Conservation (phyloP, 352 stramenopile species). For the Phytophthora kernoviae region DNA sequence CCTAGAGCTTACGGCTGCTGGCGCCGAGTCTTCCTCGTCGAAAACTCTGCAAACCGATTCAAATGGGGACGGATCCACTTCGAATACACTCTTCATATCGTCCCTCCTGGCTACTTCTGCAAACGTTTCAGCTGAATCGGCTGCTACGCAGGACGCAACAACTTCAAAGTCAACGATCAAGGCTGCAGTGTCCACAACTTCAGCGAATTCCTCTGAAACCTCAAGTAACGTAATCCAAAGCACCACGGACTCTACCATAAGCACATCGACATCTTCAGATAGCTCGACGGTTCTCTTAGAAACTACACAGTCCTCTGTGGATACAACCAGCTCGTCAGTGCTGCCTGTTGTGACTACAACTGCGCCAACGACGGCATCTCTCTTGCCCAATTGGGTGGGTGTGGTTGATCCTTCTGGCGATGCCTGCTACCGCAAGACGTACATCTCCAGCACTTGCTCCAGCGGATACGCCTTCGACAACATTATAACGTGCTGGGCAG, state of each 20-base stretch:
- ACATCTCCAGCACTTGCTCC: slow-evolving; percentile 39
- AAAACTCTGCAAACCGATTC: neutral
- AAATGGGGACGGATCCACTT: slow-evolving; percentile 4
- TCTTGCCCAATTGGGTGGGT: slow-evolving; percentile 36
- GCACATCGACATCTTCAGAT: neutral
- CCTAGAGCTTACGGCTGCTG: slow-evolving; percentile 1
- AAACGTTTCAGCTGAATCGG: neutral
- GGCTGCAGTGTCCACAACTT: neutral
- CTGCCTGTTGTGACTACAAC: slow-evolving; percentile 9
- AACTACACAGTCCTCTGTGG: neutral
- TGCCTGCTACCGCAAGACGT: slow-evolving; percentile 59
- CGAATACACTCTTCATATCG: slow-evolving; percentile 4
- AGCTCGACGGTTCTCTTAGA: neutral
- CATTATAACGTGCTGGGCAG: slow-evolving; percentile 68
- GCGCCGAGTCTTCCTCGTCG: neutral
- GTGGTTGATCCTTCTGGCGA: slow-evolving; percentile 27
- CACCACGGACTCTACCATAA: neutral
- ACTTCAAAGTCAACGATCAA: slow-evolving; percentile 1
- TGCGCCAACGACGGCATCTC: slow-evolving; percentile 9
- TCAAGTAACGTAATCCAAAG: slow-evolving; percentile 4
- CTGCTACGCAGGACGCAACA: neutral
- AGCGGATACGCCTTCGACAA: slow-evolving; percentile 56
- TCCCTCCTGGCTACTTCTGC: slow-evolving; percentile 4
- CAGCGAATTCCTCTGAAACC: slow-evolving; percentile 1
- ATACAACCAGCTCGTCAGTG: neutral